These are phyloP conservation scores for Golubevia sp. DNA, from an alignment of 1,284 basidiomycete species.

Conservation along the genomic window DNA sequence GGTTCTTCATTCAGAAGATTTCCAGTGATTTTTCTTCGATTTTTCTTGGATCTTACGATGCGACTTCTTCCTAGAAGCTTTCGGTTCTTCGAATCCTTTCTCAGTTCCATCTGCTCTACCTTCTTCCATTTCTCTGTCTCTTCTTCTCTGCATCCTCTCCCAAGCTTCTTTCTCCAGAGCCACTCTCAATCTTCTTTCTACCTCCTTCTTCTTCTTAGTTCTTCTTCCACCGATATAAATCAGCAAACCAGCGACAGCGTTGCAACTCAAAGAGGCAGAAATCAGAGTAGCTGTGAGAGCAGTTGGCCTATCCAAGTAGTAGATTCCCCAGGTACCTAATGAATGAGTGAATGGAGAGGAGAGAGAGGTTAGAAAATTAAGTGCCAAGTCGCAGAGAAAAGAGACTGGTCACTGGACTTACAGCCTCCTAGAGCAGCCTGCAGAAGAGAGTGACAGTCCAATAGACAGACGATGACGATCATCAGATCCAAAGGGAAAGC, in stretches of 20 bases:
- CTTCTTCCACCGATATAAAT: slow-evolving; percentile 46
- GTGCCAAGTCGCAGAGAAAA: too few species aligned
- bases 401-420: too few species aligned
- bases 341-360: too few species aligned
- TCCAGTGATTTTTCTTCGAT: too few species aligned
- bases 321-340: slow-evolving; percentile 58
- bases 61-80: too few species aligned
- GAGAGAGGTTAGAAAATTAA: too few species aligned
- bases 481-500: slow-evolving; percentile 46
- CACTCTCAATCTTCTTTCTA: slow-evolving; percentile 38
- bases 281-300: slow-evolving; percentile 50
- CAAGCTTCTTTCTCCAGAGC: slow-evolving; percentile 51
- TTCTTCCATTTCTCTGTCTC: background rate
- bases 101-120: too few species aligned
- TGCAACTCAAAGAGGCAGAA: slow-evolving; percentile 42
- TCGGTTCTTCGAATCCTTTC: too few species aligned
- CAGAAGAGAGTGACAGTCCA: slow-evolving; percentile 47
- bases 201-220: slow-evolving; percentile 56
- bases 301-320: slow-evolving; percentile 46
- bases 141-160: slow-evolving; percentile 21
- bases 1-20: too few species aligned
- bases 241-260: slow-evolving; percentile 46
- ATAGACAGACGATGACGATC: slow-evolving; percentile 51
- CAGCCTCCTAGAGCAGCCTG: slow-evolving; percentile 46
- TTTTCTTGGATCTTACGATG: too few species aligned